These are phyloP conservation scores for Dictyostelium brefeldianum DNA, from an alignment of 78 protist species.

Conservation along the genomic window DNA sequence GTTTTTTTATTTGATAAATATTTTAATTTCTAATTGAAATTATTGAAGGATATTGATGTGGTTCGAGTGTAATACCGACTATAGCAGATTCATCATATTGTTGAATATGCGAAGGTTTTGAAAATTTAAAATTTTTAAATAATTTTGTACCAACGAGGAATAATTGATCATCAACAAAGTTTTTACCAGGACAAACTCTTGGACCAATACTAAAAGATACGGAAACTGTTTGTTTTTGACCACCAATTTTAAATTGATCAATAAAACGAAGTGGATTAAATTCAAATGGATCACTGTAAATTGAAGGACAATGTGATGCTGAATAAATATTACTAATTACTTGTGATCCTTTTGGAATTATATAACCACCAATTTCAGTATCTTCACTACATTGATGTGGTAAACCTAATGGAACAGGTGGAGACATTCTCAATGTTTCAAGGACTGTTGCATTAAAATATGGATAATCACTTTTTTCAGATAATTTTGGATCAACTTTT, in stretches of 20 bases:
- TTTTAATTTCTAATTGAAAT: not conserved
- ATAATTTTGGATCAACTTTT: constrained; percentile 15
- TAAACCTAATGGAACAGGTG: constrained; percentile 36
- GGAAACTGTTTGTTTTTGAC: not conserved
- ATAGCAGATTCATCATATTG: not conserved
- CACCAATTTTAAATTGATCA: not conserved
- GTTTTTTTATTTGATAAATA: no score
- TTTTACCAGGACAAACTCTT: constrained; percentile 39
- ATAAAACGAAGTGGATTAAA: constrained; percentile 61
- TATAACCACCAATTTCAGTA: constrained; percentile 29
- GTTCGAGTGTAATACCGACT: constrained; percentile 4
- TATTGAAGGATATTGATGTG: not conserved
- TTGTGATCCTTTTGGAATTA: constrained; percentile 44
- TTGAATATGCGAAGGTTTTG: not conserved
- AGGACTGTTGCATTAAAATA: constrained; percentile 8
- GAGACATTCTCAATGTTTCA: constrained; percentile 24
- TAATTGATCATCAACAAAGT: constrained; percentile 25
- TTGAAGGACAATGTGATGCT: not conserved
- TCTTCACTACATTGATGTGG: constrained; percentile 23
- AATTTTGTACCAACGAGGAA: constrained; percentile 28
- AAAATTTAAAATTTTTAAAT: constrained; percentile 21
- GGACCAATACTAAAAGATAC: constrained; percentile 5
- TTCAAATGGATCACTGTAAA: constrained; percentile 6
- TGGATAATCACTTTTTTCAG: constrained; percentile 6
- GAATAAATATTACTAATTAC: constrained; percentile 21